Evolutionary conservation across 106 monocot species (phyloP), one percentile per base, ranked within the genome.

Genomic region (Triglochin maritima): DNA sequence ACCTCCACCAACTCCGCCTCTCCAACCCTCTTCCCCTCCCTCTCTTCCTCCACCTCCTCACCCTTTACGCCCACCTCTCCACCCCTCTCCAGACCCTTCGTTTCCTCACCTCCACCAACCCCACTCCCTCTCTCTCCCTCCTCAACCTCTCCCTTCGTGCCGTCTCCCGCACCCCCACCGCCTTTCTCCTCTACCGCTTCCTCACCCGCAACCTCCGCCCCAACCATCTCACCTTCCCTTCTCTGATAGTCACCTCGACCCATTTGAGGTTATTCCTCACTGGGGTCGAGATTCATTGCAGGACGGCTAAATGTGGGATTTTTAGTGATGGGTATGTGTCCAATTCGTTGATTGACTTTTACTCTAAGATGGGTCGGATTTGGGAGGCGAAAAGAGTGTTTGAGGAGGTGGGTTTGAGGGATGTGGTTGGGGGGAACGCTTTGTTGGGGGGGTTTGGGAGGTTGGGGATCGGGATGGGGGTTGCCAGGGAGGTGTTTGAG

Each of bases 301-400:
- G 76, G 14, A 62, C 57, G 5, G 6, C 64, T 15, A 59, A 46
- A 42, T 10, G 6, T 45, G 76, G 76, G 13, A 41, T 14, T 47
- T 13, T 70, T 4, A 29, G 13, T 7, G 64, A 48, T 9, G 49
- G 69, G 4, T 70, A 69, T 9, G 76, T 77, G 42, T 5, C 47
- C 48, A 77, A 77, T 9, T 62, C 76, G 3, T 47, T 77, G 63
- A 49, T 77, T 4, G 76, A 77, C 64, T 70, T 77, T 69, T 77
- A 77, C 29, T 69, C 70, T 2, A 77, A 77, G 55, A 55, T 60
- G 9, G 69, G 57, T 4, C 49, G 12, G 16, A 15, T 77, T 47
- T 47, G 54, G 1, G 47, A 46, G 7, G 69, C 76, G 10, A 46
- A 64, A 3, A 44, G 10, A 29, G 2, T 77, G 70, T 77, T 77